Conservation (phyloP, 2,329 filamentous ascomycete species). For the Fusarium praegraminearum region DNA sequence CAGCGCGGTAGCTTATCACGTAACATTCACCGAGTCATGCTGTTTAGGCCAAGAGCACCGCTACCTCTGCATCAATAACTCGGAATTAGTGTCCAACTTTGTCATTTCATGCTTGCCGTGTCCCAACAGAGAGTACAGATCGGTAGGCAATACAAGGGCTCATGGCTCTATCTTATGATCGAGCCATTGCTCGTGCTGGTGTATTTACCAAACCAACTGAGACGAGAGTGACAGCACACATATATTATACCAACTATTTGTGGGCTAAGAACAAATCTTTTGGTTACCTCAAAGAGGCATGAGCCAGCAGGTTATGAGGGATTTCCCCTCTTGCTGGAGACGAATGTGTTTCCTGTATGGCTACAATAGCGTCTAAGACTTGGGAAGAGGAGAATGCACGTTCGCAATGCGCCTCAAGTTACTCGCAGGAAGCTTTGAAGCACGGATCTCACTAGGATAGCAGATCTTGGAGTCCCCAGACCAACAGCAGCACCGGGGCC, state of each 20-base stretch:
- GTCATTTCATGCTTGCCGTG: neutral
- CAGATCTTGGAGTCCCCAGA: constrained; percentile 1
- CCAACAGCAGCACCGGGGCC: neutral
- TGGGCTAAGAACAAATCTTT: neutral
- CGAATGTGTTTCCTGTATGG: neutral
- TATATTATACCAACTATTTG: constrained; percentile 1
- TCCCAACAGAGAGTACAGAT: neutral
- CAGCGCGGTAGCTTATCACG: constrained; percentile 32
- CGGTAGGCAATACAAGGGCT: neutral
- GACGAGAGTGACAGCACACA: constrained; percentile 13
- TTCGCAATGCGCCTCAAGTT: neutral
- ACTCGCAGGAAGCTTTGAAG: neutral
- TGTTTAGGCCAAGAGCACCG: constrained; percentile 21
- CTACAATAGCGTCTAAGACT: neutral
- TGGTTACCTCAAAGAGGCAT: neutral
- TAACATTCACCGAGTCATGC: constrained; percentile 31
- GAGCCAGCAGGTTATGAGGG: constrained; percentile 12
- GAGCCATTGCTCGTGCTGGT: neutral
- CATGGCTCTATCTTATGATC: neutral
- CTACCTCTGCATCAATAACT: neutral
- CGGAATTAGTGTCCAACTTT: constrained; percentile 15
- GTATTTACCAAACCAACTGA: constrained; percentile 17
- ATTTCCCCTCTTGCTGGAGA: constrained; percentile 20
- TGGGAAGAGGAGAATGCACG: neutral
- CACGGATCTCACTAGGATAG: neutral